Conservation (phyloP, 345 rosid species). For the Bruguiera sexangula region DNA sequence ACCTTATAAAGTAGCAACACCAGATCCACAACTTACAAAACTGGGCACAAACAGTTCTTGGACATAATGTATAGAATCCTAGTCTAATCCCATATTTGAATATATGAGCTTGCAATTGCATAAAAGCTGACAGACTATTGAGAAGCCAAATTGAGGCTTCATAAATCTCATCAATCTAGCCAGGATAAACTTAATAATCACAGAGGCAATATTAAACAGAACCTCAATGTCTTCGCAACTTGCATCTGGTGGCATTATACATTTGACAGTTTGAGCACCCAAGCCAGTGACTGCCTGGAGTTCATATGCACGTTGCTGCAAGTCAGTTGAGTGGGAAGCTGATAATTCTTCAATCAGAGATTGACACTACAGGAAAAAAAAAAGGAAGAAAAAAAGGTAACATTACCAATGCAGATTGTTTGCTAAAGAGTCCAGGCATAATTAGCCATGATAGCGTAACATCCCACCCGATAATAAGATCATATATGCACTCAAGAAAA, state of each 20-base stretch:
- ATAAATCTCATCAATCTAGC: neutral
- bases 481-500: too few relatives aligned
- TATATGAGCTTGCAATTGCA: neutral
- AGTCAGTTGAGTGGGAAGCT: constrained; percentile 94
- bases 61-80: too few relatives aligned
- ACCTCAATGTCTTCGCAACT: constrained; percentile 99
- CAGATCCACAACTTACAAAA: neutral
- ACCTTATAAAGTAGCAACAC: neutral
- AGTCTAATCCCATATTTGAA: too few relatives aligned
- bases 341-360: constrained; percentile 80
- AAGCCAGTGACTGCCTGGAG: constrained; percentile 69
- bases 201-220: neutral
- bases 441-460: too few relatives aligned
- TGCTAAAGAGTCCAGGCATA: neutral
- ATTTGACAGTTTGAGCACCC: constrained; percentile 62
- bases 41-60: too few relatives aligned
- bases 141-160: neutral
- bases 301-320: constrained; percentile 99
- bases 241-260: constrained; percentile 77
- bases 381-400: neutral
- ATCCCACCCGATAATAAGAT: too few relatives aligned
- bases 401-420: neutral
- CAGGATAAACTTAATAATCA: neutral
- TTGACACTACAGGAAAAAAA: constrained; percentile 64
- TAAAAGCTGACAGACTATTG: neutral